Evolutionary conservation across 1,139 yeast genomes (phyloP), one percentile per base, ranked within the genome.

Genomic region (Hemisphaericaspora xylanilytica): DNA sequence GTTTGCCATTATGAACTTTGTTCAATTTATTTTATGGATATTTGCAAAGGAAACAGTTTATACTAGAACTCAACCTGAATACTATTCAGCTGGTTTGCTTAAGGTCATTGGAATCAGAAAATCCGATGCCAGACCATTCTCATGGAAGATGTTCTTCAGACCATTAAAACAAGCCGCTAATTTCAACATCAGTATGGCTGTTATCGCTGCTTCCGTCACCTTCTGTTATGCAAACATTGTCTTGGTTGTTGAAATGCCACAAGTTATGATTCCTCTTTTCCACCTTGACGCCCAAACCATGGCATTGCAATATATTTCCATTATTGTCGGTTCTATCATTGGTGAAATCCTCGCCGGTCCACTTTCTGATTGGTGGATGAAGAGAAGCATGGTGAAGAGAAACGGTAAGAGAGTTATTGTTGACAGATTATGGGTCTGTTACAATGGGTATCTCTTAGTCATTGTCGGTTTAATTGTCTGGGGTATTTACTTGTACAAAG

Each of bases 261-360:
- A 55, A 38, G 49, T 48, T 6, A 51, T 54, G 42, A 54, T 53
- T 28, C 42, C 43, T 25, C 43, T 48, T 31, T 58, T 57, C 41
- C 37, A 46, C 15, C 45, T 58, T 18, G 42, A 50, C 36, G 44
- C 62, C 4, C 61, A 55, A 33, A 55, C 46, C 25, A 44, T 53
- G 29, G 53, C 59, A 11, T 50, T 55, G 17, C 61, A 58, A 42
- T 55, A 48, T 40, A 40, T 58, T 28, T 45, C 61, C 2, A 31
- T 58, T 16, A 51, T 58, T 12, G 36, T 58, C 22, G 63, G 63
- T 16, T 50, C 58, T 10, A 37, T 45, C 10, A 42, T 58, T 36
- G 63, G 63, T 12, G 63, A 58, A 38, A 34, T 49, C 11, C 33
- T 56, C 12, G 53, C 58, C 10, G 62, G 62, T 15, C 54, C 58